phyloP scores from a whole-genome alignment of 371 early-diverging fungal genomes.

The Capniomyces stellatus region DNA sequence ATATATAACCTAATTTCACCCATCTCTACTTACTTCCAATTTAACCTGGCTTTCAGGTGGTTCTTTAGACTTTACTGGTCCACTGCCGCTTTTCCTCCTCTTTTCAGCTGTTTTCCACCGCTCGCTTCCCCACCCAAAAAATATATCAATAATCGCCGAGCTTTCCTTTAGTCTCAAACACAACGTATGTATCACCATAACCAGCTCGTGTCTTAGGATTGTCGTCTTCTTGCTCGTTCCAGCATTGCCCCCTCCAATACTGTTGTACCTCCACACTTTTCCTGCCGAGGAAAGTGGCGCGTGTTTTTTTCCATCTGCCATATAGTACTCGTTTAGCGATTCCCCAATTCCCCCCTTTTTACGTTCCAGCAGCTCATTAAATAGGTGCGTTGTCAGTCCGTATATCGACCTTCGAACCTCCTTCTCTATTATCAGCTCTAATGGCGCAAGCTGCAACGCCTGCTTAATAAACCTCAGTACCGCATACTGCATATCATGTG shows the following conservation, averaged over 20 bases:
- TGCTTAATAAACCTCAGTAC: background rate
- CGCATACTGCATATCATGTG: background rate
- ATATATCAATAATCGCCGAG: too few species aligned
- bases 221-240: background rate
- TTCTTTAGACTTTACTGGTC: background rate
- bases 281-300: background rate
- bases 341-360: background rate
- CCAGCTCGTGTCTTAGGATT: slow-evolving; percentile 12
- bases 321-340: background rate
- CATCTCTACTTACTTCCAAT: background rate
- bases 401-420: background rate
- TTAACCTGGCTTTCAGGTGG: background rate
- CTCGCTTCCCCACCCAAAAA: slow-evolving; percentile 14
- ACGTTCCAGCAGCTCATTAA: background rate
- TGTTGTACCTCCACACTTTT: background rate
- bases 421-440: background rate
- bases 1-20: slow-evolving; percentile 7
- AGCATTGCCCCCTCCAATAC: background rate
- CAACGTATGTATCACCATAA: slow-evolving; percentile 12
- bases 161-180: slow-evolving; percentile 13
- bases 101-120: slow-evolving; percentile 1
- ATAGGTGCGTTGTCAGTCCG: background rate
- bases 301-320: too few species aligned
- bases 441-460: background rate
- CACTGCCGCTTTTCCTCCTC: background rate